Evolutionary conservation across 441 rosid species (phyloP), one percentile per base, ranked within the genome.

Genomic region (Rhodomyrtus psidioides): DNA sequence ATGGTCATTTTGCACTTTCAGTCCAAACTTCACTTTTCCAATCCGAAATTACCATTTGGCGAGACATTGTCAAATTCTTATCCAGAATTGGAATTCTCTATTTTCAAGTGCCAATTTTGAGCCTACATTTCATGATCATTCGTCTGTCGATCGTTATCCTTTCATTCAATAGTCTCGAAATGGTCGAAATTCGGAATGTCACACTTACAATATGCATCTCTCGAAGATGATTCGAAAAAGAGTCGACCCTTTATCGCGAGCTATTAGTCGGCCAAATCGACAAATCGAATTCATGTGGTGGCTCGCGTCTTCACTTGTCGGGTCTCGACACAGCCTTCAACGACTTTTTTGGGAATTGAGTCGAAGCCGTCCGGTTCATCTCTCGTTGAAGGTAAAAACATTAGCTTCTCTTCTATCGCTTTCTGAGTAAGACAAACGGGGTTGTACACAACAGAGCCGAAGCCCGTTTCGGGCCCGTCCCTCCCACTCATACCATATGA

Each of bases 201-300:
- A n/a, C n/a, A n/a, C n/a, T n/a, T 1, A 1, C 16, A 21, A 3
- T 39, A 23, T 14, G 0, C 21, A 39, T 34, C 13, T 9, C 24
- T 19, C 0, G 2, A 9, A 65, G 10, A 9, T 65, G 34, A 23
- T 65, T 65, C 21, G 12, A 30, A 34, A 30, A 30, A 21, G n/a
- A 70, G 49, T 12, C 7, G 3, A 21, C 0, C 7, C 16, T 39
- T 0, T 0, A 3, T 70, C 9, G 0, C 26, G 5, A 23, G 12
- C 16, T 1, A 21, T 70, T 0, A 10, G 4, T 54, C 3, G 19
- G 9, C 2, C n/a, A 7, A 1, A 21, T 6, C 21, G 49, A 34
- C 12, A 4, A 2, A 39, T 39, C 10, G 9, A 7, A 8, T 70
- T 70, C 17, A 34, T 10, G 2, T 0, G 6, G 0, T 5, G 16